phyloP scores from a whole-genome alignment of 441 rosid genomes.

The Syzygium malaccense region DNA sequence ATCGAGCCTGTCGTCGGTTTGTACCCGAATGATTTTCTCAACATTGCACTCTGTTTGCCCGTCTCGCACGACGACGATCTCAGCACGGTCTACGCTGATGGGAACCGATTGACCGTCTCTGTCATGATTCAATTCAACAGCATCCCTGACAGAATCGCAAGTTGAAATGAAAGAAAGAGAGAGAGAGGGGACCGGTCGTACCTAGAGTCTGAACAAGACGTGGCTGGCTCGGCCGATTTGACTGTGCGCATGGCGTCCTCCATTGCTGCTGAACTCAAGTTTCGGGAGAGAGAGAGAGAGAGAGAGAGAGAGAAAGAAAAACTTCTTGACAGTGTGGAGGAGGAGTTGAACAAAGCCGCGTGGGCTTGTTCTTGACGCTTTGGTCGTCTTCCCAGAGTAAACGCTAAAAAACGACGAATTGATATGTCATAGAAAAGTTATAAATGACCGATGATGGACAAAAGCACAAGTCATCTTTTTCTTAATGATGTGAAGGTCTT shows the following conservation, averaged over 20 bases:
- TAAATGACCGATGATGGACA: neutral
- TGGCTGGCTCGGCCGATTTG: neutral
- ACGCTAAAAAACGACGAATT: neutral
- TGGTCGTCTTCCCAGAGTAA: neutral
- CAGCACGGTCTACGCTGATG: slow-evolving; percentile 19
- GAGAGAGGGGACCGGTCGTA: neutral
- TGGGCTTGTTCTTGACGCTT: neutral
- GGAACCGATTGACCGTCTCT: neutral
- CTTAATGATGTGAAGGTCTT: neutral
- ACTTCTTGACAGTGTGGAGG: neutral
- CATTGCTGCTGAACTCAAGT: neutral
- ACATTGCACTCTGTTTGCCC: slow-evolving; percentile 63
- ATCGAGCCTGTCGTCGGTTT: neutral
- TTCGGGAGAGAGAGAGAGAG: neutral
- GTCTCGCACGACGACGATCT: slow-evolving; percentile 56
- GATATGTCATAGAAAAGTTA: neutral
- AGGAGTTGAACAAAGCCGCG: neutral
- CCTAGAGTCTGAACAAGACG: neutral
- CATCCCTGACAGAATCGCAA: neutral
- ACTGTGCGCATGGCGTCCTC: neutral
- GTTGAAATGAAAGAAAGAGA: neutral
- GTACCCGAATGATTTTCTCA: slow-evolving; percentile 46
- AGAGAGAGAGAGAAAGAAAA: neutral
- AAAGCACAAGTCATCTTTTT: neutral
- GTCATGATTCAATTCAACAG: neutral